Evolutionary conservation across 192 early-diverging fungal species (phyloP).

Genomic region (Linderina pennispora): DNA sequence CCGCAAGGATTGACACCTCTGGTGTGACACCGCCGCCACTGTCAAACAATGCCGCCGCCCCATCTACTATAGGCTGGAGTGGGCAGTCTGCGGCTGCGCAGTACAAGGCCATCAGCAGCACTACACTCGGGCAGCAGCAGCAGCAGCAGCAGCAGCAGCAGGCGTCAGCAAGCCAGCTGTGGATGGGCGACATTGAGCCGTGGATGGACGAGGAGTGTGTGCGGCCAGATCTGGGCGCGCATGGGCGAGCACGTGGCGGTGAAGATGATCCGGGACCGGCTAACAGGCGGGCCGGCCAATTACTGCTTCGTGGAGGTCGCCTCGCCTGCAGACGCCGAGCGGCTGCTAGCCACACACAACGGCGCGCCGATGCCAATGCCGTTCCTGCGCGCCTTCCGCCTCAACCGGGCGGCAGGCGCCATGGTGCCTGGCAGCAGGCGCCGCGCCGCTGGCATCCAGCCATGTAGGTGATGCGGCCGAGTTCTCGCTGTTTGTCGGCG

Average conservation of each 20-base stretch:
- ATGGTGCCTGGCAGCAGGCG: constrained; percentile 55
- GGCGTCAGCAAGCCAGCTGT: constrained; percentile 28
- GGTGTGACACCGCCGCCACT: background rate
- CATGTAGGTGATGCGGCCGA: constrained; percentile 67
- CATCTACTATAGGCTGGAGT: background rate
- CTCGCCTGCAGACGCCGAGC: constrained; percentile 57
- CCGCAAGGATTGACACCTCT: background rate
- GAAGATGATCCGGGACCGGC: constrained; percentile 92
- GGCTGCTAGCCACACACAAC: constrained; percentile 67
- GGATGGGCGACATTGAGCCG: constrained; percentile 95
- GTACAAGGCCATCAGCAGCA: background rate
- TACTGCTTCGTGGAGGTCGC: constrained; percentile 94
- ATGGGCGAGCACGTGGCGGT: constrained; percentile 83
- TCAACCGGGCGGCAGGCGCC: constrained; percentile 98
- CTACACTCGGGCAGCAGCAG: background rate
- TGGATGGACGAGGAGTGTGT: constrained; percentile 98
- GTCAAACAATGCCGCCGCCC: background rate
- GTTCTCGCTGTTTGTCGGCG: constrained; percentile 94
- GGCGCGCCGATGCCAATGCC: constrained; percentile 79
- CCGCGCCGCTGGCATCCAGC: too few relatives aligned
- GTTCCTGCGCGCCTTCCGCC: constrained; percentile 67
- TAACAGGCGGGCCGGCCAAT: constrained; percentile 68
- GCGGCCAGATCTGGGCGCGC: constrained; percentile 73
- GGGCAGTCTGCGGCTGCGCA: too few relatives aligned
- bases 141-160: background rate